These are phyloP conservation scores for Moringa oleifera DNA, from an alignment of 345 rosid genomes.

Conservation along the genomic window DNA sequence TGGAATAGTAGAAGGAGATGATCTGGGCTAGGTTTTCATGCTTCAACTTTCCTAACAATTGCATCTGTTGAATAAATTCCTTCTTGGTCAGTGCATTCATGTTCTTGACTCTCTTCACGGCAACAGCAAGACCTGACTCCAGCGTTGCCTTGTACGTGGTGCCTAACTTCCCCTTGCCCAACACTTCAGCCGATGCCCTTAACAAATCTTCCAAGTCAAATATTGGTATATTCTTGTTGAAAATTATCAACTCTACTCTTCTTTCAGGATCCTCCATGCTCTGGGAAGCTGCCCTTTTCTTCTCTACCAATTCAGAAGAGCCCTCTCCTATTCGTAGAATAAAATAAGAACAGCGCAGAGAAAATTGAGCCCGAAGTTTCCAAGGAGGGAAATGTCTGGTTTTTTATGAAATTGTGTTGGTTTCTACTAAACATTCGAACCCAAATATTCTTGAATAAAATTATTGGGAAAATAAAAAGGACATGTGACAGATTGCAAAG, in stretches of 20 bases:
- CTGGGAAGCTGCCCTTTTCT: slow-evolving; percentile 11
- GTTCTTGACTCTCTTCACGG: slow-evolving; percentile 38
- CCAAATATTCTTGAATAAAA: no score
- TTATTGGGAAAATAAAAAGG: no score
- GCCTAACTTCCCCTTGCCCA: slow-evolving; percentile 47
- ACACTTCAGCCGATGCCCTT: slow-evolving; percentile 44
- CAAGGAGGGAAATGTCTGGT: no score
- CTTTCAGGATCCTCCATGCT: slow-evolving; percentile 36
- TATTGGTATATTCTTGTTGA: slow-evolving; percentile 26
- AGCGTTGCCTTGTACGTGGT: slow-evolving; percentile 42
- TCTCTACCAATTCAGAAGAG: slow-evolving; percentile 14
- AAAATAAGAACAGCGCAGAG: not conserved
- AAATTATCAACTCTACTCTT: slow-evolving; percentile 37
- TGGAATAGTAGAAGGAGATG: slow-evolving; percentile 44
- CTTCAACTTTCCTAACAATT: slow-evolving; percentile 37
- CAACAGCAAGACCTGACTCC: slow-evolving; percentile 39
- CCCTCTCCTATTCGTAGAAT: not conserved
- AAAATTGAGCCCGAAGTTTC: not conserved
- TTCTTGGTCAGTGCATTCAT: slow-evolving; percentile 34
- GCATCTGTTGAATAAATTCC: slow-evolving; percentile 51
- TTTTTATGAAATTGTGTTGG: not conserved
- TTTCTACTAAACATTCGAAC: no score
- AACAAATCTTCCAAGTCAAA: slow-evolving; percentile 59
- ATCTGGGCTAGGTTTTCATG: slow-evolving; percentile 41
- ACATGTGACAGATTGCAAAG: no score